phyloP scores from a whole-genome alignment of 179 eudicot genomes.

The Sideroxylon spinosum region DNA sequence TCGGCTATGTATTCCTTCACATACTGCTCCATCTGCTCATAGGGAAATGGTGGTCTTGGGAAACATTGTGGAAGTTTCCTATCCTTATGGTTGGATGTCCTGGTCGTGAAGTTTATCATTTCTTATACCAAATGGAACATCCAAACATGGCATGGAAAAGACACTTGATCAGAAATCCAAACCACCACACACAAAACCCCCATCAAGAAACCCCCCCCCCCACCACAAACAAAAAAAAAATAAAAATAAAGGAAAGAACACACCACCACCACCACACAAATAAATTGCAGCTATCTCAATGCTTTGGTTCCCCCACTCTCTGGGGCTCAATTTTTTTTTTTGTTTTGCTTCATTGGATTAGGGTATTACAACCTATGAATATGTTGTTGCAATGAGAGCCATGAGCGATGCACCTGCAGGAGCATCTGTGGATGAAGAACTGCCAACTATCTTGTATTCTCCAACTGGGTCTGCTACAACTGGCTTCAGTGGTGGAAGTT shows the following conservation, averaged over 20 bases:
- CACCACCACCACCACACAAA: no score
- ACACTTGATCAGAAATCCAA: neutral
- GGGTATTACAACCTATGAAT: slow-evolving; percentile 96
- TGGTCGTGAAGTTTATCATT: slow-evolving; percentile 3
- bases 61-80: neutral
- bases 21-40: slow-evolving; percentile 13
- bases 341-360: slow-evolving; percentile 25
- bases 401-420: slow-evolving; percentile 83
- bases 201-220: no score
- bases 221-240: no score
- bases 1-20: neutral
- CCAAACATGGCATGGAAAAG: neutral
- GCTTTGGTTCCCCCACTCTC: neutral
- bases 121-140: neutral
- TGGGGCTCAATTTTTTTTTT: neutral
- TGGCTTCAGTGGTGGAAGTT: slow-evolving; percentile 94
- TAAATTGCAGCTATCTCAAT: neutral
- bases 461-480: slow-evolving; percentile 93
- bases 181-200: no score
- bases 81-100: slow-evolving; percentile 9
- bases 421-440: slow-evolving; percentile 56
- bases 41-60: neutral
- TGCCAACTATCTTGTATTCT: slow-evolving; percentile 63
- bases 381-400: slow-evolving; percentile 96
- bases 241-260: no score